phyloP scores from a whole-genome alignment of 495 filamentous ascomycete species.

The Daldinia concentrica region DNA sequence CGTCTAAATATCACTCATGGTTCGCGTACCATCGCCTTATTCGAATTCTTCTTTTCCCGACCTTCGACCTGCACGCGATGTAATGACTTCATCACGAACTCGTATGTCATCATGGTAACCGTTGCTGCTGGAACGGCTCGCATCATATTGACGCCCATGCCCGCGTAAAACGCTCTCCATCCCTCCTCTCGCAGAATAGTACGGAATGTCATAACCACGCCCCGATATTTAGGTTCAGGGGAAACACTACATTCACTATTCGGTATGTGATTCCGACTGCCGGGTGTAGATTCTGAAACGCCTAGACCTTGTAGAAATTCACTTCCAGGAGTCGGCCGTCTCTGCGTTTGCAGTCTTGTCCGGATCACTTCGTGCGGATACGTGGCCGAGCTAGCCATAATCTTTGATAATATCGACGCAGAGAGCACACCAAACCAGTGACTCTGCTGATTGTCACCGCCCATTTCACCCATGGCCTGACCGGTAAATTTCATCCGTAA shows the following conservation, averaged over 20 bases:
- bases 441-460: constrained; percentile 47
- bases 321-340: constrained; percentile 65
- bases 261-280: constrained; percentile 43
- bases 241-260: constrained; percentile 36
- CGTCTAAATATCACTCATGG: constrained; percentile 24
- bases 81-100: constrained; percentile 74
- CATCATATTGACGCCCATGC: constrained; percentile 98
- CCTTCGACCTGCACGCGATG: constrained; percentile 49
- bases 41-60: constrained; percentile 43
- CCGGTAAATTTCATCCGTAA: constrained; percentile 92
- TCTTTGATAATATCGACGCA: constrained; percentile 94
- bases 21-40: constrained; percentile 20
- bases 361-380: constrained; percentile 97
- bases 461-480: constrained; percentile 75
- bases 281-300: constrained; percentile 43
- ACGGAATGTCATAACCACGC: constrained; percentile 81
- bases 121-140: constrained; percentile 93
- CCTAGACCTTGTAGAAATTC: constrained; percentile 73
- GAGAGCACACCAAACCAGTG: constrained; percentile 75
- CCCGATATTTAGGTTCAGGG: constrained; percentile 74
- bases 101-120: constrained; percentile 97
- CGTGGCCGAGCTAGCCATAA: constrained; percentile 92
- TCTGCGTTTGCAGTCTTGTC: constrained; percentile 88
- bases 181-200: constrained; percentile 91
- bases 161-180: constrained; percentile 96